Percentiles rank a stretch among this genome's conserved stretches.
Conservation (phyloP, 179 eudicot genomes). For the Beta corolliflora region DNA sequence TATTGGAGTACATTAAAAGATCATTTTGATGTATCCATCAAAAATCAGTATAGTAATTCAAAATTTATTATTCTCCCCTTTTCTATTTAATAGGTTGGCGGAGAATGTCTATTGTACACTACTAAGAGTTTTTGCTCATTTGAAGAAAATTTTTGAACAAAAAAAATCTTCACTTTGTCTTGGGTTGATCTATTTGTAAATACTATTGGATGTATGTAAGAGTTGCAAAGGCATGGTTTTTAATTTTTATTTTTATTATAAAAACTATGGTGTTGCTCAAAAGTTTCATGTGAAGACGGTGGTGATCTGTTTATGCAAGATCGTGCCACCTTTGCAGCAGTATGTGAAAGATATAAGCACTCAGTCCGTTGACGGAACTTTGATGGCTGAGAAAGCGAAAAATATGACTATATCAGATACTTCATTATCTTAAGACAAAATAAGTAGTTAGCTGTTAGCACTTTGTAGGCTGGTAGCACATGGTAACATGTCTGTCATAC, state of each 20-base stretch:
- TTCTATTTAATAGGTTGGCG: too few relatives aligned
- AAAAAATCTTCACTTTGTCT: too few relatives aligned
- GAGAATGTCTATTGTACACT: not conserved
- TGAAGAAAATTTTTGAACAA: too few relatives aligned
- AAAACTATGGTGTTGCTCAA: conserved; percentile 1
- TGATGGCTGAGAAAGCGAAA: not conserved
- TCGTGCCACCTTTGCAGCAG: conserved; percentile 25
- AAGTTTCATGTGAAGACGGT: conserved; percentile 27
- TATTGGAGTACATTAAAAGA: conserved; percentile 24
- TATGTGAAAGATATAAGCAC: conserved; percentile 32
- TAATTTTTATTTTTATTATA: too few relatives aligned
- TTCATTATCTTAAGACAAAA: not conserved
- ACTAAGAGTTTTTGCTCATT: too few relatives aligned
- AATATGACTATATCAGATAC: not conserved
- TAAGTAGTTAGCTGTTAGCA: not conserved
- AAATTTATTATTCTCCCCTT: not conserved
- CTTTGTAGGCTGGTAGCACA: conserved; percentile 36
- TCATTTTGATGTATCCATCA: conserved; percentile 8
- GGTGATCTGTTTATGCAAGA: conserved; percentile 17
- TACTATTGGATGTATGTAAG: too few relatives aligned
- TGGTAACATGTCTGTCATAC: conserved; percentile 28
- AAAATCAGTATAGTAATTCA: not conserved
- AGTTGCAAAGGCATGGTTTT: too few relatives aligned
- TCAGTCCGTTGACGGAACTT: conserved; percentile 7
- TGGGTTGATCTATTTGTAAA: too few relatives aligned